Evolutionary conservation across 2,329 filamentous ascomycete genomes (phyloP).

Genomic region (Fusarium sp.): DNA sequence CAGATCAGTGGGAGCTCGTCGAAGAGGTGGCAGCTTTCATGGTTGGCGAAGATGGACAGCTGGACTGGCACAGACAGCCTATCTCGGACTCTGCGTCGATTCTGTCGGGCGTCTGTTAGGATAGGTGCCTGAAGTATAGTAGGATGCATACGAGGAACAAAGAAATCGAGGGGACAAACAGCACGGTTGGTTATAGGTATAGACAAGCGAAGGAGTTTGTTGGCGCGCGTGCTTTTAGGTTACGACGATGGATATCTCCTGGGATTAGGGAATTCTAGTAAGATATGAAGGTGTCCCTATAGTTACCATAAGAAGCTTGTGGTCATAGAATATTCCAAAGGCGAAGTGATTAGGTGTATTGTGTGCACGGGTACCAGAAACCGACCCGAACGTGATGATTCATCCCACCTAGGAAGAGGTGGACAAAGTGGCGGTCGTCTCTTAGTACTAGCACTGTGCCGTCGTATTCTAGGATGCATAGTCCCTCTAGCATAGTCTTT

Average conservation of each 20-base stretch:
- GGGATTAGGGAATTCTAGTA: neutral
- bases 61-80: slow-evolving; percentile 56
- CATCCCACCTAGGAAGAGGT: no score
- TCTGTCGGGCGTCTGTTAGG: slow-evolving; percentile 44
- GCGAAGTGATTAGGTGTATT: no score
- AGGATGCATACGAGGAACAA: neutral
- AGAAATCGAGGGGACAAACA: no score
- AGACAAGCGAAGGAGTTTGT: slow-evolving; percentile 32
- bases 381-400: neutral
- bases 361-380: neutral
- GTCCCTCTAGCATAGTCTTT: no score
- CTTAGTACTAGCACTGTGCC: no score
- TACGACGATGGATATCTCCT: slow-evolving; percentile 2
- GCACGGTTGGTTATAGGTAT: neutral
- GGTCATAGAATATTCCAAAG: no score
- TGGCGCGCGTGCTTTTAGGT: slow-evolving; percentile 27
- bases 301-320: neutral
- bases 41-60: slow-evolving; percentile 50
- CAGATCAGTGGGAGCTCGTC: slow-evolving; percentile 55
- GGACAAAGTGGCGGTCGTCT: no score
- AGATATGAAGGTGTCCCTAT: neutral
- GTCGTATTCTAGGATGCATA: no score
- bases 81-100: slow-evolving; percentile 53
- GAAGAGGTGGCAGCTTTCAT: slow-evolving; percentile 56
- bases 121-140: no score